phyloP scores from a whole-genome alignment of 371 early-diverging fungal species.

The Mycotypha africana region DNA sequence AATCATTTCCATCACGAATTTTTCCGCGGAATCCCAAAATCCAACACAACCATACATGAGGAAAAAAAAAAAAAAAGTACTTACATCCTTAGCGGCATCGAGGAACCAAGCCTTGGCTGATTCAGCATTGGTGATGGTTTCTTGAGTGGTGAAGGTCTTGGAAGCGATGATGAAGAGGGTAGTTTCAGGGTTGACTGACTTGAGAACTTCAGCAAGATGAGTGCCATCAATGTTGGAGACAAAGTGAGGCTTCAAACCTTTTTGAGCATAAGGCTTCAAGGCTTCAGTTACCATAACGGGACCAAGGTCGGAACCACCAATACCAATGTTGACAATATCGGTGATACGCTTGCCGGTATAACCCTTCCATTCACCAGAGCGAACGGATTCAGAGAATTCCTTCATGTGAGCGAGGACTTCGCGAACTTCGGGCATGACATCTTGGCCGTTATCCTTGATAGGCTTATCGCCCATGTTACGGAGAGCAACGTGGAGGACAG shows the following conservation, averaged over 20 bases:
- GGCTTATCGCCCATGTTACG: slow-evolving; percentile 83
- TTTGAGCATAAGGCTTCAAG: slow-evolving; percentile 83
- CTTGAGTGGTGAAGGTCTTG: slow-evolving; percentile 99
- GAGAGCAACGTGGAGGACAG: slow-evolving; percentile 96
- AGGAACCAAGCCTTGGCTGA: slow-evolving; percentile 96
- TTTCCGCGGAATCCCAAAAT: no score
- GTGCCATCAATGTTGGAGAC: slow-evolving; percentile 99
- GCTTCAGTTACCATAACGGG: slow-evolving; percentile 99
- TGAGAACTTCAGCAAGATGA: slow-evolving; percentile 89
- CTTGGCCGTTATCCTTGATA: slow-evolving; percentile 77
- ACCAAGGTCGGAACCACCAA: slow-evolving; percentile 99
- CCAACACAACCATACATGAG: no score
- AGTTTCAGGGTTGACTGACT: slow-evolving; percentile 83
- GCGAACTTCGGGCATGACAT: slow-evolving; percentile 93
- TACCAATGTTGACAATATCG: slow-evolving; percentile 98
- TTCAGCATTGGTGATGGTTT: slow-evolving; percentile 97
- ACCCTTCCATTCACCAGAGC: slow-evolving; percentile 90
- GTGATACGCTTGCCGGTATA: slow-evolving; percentile 93
- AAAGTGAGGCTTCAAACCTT: slow-evolving; percentile 84
- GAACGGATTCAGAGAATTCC: slow-evolving; percentile 75
- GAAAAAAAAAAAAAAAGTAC: slow-evolving; percentile 17
- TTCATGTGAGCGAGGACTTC: slow-evolving; percentile 93
- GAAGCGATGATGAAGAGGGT: slow-evolving; percentile 96
- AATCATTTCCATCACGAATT: no score
- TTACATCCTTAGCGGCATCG: slow-evolving; percentile 74